Conservation (phyloP, 2,329 filamentous ascomycete species). For the Beauveria caledonica region DNA sequence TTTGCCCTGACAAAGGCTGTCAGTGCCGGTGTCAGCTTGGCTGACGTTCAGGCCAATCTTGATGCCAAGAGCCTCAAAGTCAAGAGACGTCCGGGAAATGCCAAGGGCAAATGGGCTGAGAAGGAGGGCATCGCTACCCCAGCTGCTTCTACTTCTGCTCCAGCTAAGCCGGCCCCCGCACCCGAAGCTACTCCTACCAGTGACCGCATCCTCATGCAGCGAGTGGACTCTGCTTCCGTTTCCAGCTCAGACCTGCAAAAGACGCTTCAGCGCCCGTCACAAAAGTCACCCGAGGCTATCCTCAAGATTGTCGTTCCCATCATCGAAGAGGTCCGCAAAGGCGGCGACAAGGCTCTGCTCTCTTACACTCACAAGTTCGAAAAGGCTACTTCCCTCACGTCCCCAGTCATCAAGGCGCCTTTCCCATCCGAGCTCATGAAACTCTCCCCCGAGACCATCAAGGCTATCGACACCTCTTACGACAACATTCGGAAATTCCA, state of each 20-base stretch:
- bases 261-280: constrained; percentile 79
- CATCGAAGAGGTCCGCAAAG: constrained; percentile 73
- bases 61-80: constrained; percentile 95
- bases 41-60: constrained; percentile 85
- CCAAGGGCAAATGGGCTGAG: constrained; percentile 85
- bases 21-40: constrained; percentile 71
- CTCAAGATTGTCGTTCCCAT: constrained; percentile 87
- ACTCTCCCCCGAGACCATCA: constrained; percentile 70
- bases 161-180: constrained; percentile 26
- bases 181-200: constrained; percentile 26
- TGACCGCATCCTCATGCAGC: constrained; percentile 70
- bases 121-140: constrained; percentile 61
- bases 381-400: constrained; percentile 83
- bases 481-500: constrained; percentile 96
- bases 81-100: constrained; percentile 85
- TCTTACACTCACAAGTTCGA: constrained; percentile 98
- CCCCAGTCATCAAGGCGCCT: constrained; percentile 81
- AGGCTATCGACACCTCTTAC: constrained; percentile 89
- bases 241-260: constrained; percentile 58
- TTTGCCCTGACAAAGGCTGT: constrained; percentile 90
- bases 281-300: constrained; percentile 90
- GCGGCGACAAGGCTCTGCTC: constrained; percentile 81
- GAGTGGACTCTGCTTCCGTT: constrained; percentile 61
- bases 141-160: constrained; percentile 21
- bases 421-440: constrained; percentile 84